phyloP scores from a whole-genome alignment of 2,329 filamentous ascomycete genomes.

The Dryadomyces sulphureus region DNA sequence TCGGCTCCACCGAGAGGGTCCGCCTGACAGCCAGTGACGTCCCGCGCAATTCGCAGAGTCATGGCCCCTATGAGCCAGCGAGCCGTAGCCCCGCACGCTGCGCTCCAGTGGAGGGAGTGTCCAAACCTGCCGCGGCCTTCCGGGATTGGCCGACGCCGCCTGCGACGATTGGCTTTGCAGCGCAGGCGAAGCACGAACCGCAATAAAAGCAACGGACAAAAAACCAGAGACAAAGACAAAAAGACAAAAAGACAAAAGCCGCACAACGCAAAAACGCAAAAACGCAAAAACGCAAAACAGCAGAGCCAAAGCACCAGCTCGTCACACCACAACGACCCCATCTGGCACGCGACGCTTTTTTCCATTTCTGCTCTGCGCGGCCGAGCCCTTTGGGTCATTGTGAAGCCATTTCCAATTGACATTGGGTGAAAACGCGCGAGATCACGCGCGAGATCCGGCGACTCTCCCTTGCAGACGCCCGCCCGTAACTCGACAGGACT shows the following conservation, averaged over 20 bases:
- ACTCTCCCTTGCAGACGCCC: no score
- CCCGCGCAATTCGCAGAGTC: neutral
- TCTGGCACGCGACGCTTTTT: neutral
- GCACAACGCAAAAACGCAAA: neutral
- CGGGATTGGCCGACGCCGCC: conserved; percentile 5
- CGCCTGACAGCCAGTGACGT: neutral
- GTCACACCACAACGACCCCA: neutral
- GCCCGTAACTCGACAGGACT: no score
- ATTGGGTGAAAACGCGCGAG: no score
- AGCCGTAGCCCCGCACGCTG: neutral
- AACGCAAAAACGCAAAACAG: neutral
- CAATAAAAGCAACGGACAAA: neutral
- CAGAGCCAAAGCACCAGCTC: neutral
- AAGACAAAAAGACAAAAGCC: neutral
- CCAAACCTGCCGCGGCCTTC: neutral
- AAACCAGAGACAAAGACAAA: neutral
- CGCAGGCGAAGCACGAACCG: no score
- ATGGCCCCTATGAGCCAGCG: neutral
- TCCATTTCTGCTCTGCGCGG: neutral
- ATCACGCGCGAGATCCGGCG: no score
- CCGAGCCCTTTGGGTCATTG: neutral
- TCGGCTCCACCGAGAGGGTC: no score
- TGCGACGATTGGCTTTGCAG: no score
- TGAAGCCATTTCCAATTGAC: neutral
- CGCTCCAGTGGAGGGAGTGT: neutral